Percentiles rank a stretch among this genome's conserved stretches.
phyloP scores from a whole-genome alignment of 2,329 filamentous ascomycete genomes.

The Diaporthe velutina region DNA sequence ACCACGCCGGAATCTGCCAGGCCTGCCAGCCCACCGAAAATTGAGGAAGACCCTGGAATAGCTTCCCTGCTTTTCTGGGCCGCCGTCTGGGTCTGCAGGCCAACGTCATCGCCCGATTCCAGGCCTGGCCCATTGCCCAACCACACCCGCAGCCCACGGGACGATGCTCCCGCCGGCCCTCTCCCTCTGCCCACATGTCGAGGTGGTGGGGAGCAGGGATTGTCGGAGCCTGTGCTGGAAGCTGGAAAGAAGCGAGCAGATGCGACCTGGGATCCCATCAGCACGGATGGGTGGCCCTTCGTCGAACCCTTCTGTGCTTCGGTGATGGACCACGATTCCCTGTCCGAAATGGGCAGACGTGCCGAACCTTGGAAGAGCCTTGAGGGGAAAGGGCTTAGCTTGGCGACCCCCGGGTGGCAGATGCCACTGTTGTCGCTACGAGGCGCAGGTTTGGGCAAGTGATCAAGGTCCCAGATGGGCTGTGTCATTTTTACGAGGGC shows the following conservation, averaged over 20 bases:
- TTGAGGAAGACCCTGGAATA: constrained; percentile 10
- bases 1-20: constrained; percentile 12
- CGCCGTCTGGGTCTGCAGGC: constrained; percentile 34
- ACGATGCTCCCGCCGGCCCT: constrained; percentile 5
- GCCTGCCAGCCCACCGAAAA: constrained; percentile 6
- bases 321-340: constrained; percentile 27
- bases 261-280: constrained; percentile 14
- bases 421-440: constrained; percentile 18
- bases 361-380: constrained; percentile 23
- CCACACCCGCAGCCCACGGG: constrained; percentile 26
- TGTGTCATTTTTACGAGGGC: constrained; percentile 34
- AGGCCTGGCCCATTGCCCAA: constrained; percentile 26
- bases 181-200: constrained; percentile 3
- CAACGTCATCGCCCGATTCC: constrained; percentile 38
- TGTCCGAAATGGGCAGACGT: constrained; percentile 31
- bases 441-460: constrained; percentile 37
- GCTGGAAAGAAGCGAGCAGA: constrained; percentile 1
- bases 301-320: constrained; percentile 16
- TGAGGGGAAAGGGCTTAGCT: background rate
- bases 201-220: constrained; percentile 14
- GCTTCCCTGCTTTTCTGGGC: constrained; percentile 38
- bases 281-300: background rate
- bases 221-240: constrained; percentile 10
- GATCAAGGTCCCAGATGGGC: constrained; percentile 35
- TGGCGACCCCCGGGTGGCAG: constrained; percentile 24